Evolutionary conservation across 2,329 filamentous ascomycete species (phyloP).

Genomic region (Biscogniauxia marginata): DNA sequence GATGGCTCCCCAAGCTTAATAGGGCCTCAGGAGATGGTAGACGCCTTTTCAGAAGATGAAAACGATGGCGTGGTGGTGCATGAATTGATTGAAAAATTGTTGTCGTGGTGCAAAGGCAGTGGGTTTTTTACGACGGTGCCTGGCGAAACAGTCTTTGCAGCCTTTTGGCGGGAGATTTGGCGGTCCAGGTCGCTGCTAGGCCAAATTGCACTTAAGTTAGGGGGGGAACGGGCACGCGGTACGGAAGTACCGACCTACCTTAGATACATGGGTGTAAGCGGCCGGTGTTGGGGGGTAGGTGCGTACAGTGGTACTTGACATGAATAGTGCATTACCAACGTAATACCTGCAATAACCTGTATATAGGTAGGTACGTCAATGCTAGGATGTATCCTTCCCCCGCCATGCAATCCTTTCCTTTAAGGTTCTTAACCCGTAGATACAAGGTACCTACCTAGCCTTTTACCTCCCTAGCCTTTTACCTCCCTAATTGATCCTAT

Average conservation of each 20-base stretch:
- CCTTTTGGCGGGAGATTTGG: constrained; percentile 10
- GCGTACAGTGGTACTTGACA: not conserved
- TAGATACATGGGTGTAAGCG: not conserved
- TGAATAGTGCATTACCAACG: not conserved
- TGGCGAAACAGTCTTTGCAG: constrained; percentile 8
- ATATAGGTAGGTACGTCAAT: no score
- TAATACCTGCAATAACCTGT: not conserved
- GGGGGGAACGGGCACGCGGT: constrained; percentile 1
- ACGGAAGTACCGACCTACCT: not conserved
- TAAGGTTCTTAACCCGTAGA: no score
- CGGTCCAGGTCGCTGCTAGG: constrained; percentile 1
- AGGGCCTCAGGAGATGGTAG: constrained; percentile 33
- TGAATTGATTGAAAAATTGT: constrained; percentile 30
- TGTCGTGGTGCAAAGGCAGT: constrained; percentile 15
- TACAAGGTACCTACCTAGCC: no score
- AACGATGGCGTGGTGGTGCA: constrained; percentile 34
- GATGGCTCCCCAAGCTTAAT: constrained; percentile 44
- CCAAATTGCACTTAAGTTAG: constrained; percentile 3
- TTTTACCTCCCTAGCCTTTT: no score
- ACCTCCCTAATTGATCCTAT: no score
- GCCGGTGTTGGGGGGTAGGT: not conserved
- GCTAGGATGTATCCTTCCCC: no score
- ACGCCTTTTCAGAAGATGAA: constrained; percentile 34
- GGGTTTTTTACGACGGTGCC: constrained; percentile 23
- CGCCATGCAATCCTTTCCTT: no score